phyloP scores from a whole-genome alignment of 495 filamentous ascomycete genomes.

The Penicillium steckii region DNA sequence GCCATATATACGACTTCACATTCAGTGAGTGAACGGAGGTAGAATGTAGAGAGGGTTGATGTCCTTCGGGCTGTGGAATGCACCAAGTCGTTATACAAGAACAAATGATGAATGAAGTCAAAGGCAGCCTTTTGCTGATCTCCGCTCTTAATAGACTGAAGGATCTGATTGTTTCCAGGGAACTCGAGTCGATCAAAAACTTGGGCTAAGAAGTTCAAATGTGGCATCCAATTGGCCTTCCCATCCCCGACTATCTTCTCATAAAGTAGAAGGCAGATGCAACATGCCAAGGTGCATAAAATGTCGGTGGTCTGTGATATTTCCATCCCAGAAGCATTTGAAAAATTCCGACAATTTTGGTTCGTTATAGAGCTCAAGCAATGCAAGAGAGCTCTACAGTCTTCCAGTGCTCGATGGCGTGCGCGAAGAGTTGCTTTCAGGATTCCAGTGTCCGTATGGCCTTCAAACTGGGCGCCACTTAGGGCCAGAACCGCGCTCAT shows the following conservation, averaged over 20 bases:
- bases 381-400: not conserved
- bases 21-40: not conserved
- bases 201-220: not conserved
- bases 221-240: constrained; percentile 5
- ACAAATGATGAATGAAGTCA: constrained; percentile 2
- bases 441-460: not conserved
- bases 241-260: constrained; percentile 4
- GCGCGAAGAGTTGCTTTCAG: not conserved
- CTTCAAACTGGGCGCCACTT: constrained; percentile 3
- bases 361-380: not conserved
- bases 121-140: not conserved
- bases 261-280: constrained; percentile 3
- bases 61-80: not conserved
- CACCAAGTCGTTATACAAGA: constrained; percentile 8
- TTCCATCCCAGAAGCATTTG: not conserved
- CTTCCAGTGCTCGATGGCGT: constrained; percentile 3
- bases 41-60: not conserved
- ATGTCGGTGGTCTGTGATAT: not conserved
- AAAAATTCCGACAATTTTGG: not conserved
- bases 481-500: constrained; percentile 3
- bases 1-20: not conserved
- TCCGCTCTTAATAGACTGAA: not conserved
- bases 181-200: not conserved
- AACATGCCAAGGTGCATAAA: not conserved
- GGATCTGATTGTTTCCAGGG: not conserved